These are phyloP conservation scores for Mantamonas sphyraenae DNA, from an alignment of 78 protist genomes.

Conservation along the genomic window DNA sequence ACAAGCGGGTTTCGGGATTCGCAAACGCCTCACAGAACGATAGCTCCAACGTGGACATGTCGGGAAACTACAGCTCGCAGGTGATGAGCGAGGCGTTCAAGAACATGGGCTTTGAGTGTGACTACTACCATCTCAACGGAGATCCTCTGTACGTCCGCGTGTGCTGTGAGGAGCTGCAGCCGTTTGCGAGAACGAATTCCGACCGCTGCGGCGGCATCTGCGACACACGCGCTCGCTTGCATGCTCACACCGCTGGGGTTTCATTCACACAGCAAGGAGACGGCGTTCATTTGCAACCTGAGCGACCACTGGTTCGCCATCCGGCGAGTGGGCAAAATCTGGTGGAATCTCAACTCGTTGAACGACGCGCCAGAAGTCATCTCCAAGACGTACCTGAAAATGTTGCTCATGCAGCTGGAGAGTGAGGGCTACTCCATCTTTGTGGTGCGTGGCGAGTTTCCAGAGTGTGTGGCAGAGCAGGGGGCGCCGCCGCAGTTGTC, in stretches of 20 bases:
- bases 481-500: no score
- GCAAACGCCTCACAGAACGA: conserved; percentile 14
- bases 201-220: no score
- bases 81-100: conserved; percentile 33
- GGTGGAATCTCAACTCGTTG: conserved; percentile 40
- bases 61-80: conserved; percentile 38
- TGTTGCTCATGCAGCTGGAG: conserved; percentile 17
- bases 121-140: no score
- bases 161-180: no score
- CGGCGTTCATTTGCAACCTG: conserved; percentile 32
- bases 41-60: conserved; percentile 35
- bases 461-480: no score
- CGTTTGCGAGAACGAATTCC: no score
- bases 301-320: conserved; percentile 49
- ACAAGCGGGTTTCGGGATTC: not conserved
- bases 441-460: conserved; percentile 36
- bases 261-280: conserved; percentile 3
- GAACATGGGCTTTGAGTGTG: conserved; percentile 12
- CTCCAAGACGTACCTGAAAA: conserved; percentile 26
- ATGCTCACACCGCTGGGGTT: no score
- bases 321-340: conserved; percentile 21
- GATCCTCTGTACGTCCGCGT: no score
- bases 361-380: conserved; percentile 13
- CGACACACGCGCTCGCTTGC: no score
- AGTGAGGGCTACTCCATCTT: conserved; percentile 39